Percentiles rank a stretch among this genome's conserved stretches.
These are phyloP conservation scores for Sicyos edulis DNA, from an alignment of 306 rosid species.

Conservation along the genomic window DNA sequence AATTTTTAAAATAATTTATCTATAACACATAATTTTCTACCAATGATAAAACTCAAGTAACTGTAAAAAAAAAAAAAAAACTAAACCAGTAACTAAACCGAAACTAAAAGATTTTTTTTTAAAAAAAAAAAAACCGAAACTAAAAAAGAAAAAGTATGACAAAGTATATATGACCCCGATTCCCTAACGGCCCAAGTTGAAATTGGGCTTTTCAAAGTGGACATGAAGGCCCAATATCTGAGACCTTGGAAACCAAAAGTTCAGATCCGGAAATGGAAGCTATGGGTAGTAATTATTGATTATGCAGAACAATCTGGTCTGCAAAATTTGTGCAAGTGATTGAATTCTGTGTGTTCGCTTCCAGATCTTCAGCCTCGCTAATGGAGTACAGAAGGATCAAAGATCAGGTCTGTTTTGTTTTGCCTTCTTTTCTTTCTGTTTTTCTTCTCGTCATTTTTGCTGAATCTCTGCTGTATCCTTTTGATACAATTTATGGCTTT, in stretches of 20 bases:
- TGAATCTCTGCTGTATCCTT: no score
- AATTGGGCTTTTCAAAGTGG: not conserved
- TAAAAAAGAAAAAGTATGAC: no score
- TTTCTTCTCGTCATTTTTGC: not conserved
- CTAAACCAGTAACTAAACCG: no score
- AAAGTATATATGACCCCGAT: not conserved
- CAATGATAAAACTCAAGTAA: no score
- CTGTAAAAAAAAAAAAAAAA: no score
- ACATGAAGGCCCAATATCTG: not conserved
- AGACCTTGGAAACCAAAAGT: not conserved
- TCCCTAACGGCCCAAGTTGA: not conserved
- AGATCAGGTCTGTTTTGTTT: conserved; percentile 43
- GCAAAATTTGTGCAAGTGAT: not conserved
- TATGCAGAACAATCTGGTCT: not conserved
- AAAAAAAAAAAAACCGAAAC: no score
- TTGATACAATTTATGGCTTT: no score
- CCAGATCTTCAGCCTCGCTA: conserved; percentile 20
- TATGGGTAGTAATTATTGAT: not conserved
- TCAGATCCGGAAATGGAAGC: not conserved
- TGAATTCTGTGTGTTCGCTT: not conserved
- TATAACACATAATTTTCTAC: no score
- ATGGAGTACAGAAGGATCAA: conserved; percentile 92
- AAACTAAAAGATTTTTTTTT: no score
- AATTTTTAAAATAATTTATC: no score
- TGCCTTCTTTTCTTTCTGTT: not conserved